A percentile compares a stretch with the other conserved stretches of the same genome.
These are phyloP conservation scores for Daedaleopsis nitida DNA, from an alignment of 768 basidiomycete species.

Conservation along the genomic window DNA sequence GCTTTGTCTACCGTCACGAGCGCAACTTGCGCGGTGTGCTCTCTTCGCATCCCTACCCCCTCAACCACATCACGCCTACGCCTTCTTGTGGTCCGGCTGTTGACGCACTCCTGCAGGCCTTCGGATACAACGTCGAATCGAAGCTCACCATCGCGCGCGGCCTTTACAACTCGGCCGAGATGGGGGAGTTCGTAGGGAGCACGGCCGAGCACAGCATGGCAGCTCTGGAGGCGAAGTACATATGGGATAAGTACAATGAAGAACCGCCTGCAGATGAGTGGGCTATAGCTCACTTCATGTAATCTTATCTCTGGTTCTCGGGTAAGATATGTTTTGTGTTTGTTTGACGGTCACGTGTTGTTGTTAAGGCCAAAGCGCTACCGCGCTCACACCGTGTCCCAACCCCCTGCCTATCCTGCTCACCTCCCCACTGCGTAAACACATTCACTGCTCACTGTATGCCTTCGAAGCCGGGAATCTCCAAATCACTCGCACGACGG, in stretches of 20 bases:
- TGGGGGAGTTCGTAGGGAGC: background rate
- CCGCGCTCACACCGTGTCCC: too few species aligned
- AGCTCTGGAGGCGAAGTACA: slow-evolving; percentile 1
- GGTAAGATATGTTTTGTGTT: too few species aligned
- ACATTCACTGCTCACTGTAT: too few species aligned
- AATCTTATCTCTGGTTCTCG: background rate
- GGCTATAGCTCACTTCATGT: background rate
- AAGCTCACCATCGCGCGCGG: background rate
- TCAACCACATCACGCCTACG: background rate
- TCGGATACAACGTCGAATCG: background rate
- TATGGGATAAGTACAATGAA: background rate
- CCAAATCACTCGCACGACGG: too few species aligned
- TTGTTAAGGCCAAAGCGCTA: too few species aligned
- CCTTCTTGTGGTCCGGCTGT: background rate
- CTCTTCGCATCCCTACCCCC: background rate
- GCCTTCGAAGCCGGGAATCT: too few species aligned
- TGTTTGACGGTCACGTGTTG: too few species aligned
- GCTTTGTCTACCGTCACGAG: background rate
- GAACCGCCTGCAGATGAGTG: background rate
- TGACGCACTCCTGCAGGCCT: background rate
- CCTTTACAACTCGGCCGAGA: background rate
- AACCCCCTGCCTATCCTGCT: too few species aligned
- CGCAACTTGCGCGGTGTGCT: background rate
- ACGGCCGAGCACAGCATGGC: background rate
- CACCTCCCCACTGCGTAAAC: too few species aligned